Conservation (phyloP, 2,329 filamentous ascomycete genomes). For the Leptographium flavum region DNA sequence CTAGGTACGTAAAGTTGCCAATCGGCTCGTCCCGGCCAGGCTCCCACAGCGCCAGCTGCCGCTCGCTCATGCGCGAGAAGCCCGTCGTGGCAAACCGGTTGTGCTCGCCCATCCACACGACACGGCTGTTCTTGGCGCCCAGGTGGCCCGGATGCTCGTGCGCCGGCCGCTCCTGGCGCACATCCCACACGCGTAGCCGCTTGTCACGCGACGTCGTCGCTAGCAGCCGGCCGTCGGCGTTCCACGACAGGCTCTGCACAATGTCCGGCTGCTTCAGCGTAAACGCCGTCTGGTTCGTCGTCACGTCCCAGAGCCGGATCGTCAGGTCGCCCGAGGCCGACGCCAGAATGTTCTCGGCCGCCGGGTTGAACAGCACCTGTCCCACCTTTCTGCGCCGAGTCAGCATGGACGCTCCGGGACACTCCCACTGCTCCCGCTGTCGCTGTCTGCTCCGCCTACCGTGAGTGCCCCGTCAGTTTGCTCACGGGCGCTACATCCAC, state of each 20-base stretch:
- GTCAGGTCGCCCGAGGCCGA: constrained; percentile 91
- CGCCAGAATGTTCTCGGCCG: constrained; percentile 88
- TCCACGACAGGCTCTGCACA: constrained; percentile 93
- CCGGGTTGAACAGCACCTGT: constrained; percentile 94
- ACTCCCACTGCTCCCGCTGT: background rate
- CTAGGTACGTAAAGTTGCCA: constrained; percentile 77
- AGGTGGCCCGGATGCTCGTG: constrained; percentile 76
- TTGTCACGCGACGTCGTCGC: constrained; percentile 95
- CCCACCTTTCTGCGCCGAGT: constrained; percentile 66
- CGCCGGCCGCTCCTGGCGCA: constrained; percentile 75
- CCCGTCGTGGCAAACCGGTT: constrained; percentile 93
- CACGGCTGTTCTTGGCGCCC: constrained; percentile 93
- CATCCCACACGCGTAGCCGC: constrained; percentile 96
- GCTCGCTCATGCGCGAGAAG: constrained; percentile 97
- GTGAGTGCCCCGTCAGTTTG: constrained; percentile 75
- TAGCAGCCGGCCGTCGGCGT: constrained; percentile 70
- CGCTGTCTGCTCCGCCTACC: constrained; percentile 38
- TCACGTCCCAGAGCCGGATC: constrained; percentile 91
- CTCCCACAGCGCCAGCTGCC: constrained; percentile 93
- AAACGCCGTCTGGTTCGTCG: constrained; percentile 58
- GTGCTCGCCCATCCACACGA: constrained; percentile 94
- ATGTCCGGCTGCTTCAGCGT: constrained; percentile 80
- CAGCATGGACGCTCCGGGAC: background rate
- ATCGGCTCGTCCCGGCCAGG: constrained; percentile 74
- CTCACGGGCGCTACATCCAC: constrained; percentile 66